Conservation (phyloP, 1,284 basidiomycete species). For the Marasmius tenuissimus region DNA sequence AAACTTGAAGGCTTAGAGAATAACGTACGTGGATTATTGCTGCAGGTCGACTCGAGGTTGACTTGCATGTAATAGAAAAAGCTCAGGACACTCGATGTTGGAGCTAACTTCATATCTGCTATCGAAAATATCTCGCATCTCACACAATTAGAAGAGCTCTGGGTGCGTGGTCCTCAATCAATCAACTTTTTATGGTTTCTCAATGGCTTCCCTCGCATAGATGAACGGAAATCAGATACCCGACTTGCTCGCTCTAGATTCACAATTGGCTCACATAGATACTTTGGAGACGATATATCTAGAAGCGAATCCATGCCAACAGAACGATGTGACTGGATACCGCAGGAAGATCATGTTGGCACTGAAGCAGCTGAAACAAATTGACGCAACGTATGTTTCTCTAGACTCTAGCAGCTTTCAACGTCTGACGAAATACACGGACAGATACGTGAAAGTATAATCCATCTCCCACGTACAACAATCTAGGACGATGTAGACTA, state of each 20-base stretch:
- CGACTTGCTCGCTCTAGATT: conserved; percentile 66
- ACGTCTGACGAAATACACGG: not conserved
- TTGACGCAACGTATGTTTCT: conserved; percentile 87
- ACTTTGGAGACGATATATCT: conserved; percentile 90
- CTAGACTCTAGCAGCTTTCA: not conserved
- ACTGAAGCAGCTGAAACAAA: conserved; percentile 87
- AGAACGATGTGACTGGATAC: conserved; percentile 76
- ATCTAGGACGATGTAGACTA: not conserved
- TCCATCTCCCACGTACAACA: not conserved
- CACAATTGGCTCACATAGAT: conserved; percentile 67
- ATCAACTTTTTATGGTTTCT: not conserved
- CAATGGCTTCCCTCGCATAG: conserved; percentile 38
- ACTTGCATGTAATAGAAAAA: conserved; percentile 49
- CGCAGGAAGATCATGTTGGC: conserved; percentile 88
- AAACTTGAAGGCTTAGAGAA: conserved; percentile 85
- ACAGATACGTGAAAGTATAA: not conserved
- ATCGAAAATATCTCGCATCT: conserved; percentile 86
- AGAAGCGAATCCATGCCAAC: conserved; percentile 92
- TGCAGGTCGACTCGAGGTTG: conserved; percentile 1
- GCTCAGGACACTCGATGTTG: conserved; percentile 86
- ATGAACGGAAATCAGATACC: conserved; percentile 87
- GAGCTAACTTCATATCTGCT: conserved; percentile 79
- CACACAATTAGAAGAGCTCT: conserved; percentile 82
- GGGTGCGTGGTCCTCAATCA: conserved; percentile 60
- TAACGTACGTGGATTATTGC: conserved; percentile 55